Evolutionary conservation across 257 asterid species (phyloP), one percentile per base, ranked within the genome.

Genomic region (Capsicum baccatum): DNA sequence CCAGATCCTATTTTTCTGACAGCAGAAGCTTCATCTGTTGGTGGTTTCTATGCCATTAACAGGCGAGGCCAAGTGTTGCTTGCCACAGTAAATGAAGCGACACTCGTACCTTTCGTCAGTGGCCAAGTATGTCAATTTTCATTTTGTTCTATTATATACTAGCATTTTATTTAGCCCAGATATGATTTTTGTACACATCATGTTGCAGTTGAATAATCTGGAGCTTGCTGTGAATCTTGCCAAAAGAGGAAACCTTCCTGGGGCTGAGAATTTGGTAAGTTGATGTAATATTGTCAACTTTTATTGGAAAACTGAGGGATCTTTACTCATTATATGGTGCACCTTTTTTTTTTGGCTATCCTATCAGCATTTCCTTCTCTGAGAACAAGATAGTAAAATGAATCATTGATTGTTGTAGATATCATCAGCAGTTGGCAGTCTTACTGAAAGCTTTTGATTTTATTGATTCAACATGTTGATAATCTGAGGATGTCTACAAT

Each of bases 161-260:
- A 17, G 19, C 52, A 16, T 68, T 83, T 83, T 68, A 37, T 52
- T 35, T 52, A 21, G 33, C 82, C 26, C 13, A 54, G 17, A 56
- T n/a, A 21, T 54, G 54, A 78, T 54, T 5, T 78, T 71, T 81
- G 47, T 52, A 10, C 85, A 76, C 68, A 54, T 54, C 13, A 52
- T 78, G 33, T 54, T 54, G 15, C 94, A 97, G 99, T 88, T 97
- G 86, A 97, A 95, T 89, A 97, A 97, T 90, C 94, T 97, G 92
- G 99, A 97, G 94, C 99, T 97, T 89, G 99, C 99, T 70, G 99
- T 97, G 82, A 97, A 90, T 89, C 97, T 97, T 83, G 99, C 99
- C 82, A 97, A 94, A 91, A 92, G 99, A 87, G 99, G 99, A 90
- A 97, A 97, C 84, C 97, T 97, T 87, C 99, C 98, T 33, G 99